Evolutionary conservation across 768 basidiomycete species (phyloP), one percentile per base, ranked within the genome.

Genomic region (Auriscalpium orientale): DNA sequence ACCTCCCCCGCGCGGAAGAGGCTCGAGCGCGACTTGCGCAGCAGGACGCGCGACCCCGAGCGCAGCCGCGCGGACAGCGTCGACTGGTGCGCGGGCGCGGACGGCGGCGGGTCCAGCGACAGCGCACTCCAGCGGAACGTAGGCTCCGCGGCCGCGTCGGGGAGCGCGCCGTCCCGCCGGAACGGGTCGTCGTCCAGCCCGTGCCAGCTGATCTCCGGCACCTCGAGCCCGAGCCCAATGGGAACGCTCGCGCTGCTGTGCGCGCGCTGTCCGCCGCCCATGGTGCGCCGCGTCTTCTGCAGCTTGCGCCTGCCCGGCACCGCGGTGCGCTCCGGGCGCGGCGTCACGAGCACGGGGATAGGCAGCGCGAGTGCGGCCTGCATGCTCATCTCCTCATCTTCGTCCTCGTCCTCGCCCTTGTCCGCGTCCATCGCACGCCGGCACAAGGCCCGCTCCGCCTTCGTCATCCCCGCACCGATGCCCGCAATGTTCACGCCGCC

Each of bases 111-210:
- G 12, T 45, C 49, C n/a, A 49, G 46, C 12, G 59, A 51, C 22
- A 57, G 44, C 34, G 54, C 36, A 45, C 61, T 62, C 61, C 61
- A 62, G 36, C 61, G 58, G 54, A 62, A 62, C 16, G 59, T 57
- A 38, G 45, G 38, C 61, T 51, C 50, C 48, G 28, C 18, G 35
- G n/a, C 11, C 43, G 4, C 28, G 28, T 18, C 45, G 46, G 3
- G 40, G 40, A 13, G 20, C 12, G 6, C 55, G 49, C 45, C 21
- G 49, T 37, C 34, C 50, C 38, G 55, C 40, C 59, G 53, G 58
- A 60, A 59, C 15, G 54, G 58, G 20, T 62, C 61, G 8, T 37
- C 43, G 20, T 62, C 61, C 37, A 55, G 38, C 15, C 59, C 56
- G 33, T 62, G 35, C 59, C 61, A 62, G 15, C 44, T 46, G 43